phyloP scores from a whole-genome alignment of 2,329 filamentous ascomycete species.

The Grosmannia penicillata region DNA sequence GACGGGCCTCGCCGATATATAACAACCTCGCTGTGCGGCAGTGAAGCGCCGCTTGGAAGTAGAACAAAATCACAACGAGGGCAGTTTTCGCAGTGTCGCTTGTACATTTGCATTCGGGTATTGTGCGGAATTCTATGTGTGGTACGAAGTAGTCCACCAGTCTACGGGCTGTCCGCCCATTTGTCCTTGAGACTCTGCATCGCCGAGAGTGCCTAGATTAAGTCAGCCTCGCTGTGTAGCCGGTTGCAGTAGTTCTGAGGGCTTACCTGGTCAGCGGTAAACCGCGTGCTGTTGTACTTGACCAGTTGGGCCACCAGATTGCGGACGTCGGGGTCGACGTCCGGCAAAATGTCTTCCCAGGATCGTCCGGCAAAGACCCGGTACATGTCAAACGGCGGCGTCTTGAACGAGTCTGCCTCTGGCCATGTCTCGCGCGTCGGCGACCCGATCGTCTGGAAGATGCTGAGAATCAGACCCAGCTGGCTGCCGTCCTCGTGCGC shows the following conservation, averaged over 20 bases:
- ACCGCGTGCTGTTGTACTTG: conserved; percentile 54
- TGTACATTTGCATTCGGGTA: no score
- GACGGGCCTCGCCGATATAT: no score
- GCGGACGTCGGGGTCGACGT: conserved; percentile 39
- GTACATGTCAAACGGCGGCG: conserved; percentile 86
- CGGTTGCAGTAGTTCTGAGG: not conserved
- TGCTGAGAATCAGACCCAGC: conserved; percentile 75
- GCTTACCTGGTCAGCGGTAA: conserved; percentile 47
- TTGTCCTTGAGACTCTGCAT: no score
- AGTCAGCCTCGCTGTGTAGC: conserved; percentile 3
- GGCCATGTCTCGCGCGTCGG: conserved; percentile 74
- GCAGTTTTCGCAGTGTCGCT: no score
- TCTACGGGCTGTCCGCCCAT: no score
- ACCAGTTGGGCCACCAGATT: conserved; percentile 56
- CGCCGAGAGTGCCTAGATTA: no score
- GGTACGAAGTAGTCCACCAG: no score
- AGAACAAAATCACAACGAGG: no score
- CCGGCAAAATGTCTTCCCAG: conserved; percentile 59
- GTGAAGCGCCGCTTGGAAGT: no score
- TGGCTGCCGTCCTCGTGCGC: conserved; percentile 74
- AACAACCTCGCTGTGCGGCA: no score
- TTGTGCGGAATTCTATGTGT: no score
- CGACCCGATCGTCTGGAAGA: conserved; percentile 84
- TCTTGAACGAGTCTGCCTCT: conserved; percentile 50
- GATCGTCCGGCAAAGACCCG: conserved; percentile 49